A percentile compares a stretch with the other conserved stretches of the same genome.
These are phyloP conservation scores for Cercospora nicotianae DNA, from an alignment of 2,329 filamentous ascomycete species.

Conservation along the genomic window DNA sequence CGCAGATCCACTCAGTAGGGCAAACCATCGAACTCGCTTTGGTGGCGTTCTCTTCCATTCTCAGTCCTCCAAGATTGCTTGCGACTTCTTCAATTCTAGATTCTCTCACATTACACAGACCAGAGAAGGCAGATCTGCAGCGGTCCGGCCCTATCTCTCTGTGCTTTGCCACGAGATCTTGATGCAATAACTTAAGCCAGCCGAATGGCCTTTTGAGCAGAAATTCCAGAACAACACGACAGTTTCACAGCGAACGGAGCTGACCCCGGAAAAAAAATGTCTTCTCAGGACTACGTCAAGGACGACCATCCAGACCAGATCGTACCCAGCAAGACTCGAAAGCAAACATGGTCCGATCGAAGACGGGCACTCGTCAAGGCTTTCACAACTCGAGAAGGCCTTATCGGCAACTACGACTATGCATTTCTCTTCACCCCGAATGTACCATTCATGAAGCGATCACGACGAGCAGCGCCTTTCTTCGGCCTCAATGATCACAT, in stretches of 20 bases:
- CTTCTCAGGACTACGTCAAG: constrained; percentile 37
- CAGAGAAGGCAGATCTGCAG: not conserved
- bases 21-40: not conserved
- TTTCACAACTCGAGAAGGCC: constrained; percentile 60
- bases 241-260: not conserved
- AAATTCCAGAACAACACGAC: not conserved
- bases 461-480: constrained; percentile 65
- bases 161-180: not conserved
- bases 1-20: not conserved
- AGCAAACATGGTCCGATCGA: constrained; percentile 45
- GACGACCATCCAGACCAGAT: constrained; percentile 49
- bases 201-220: not conserved
- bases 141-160: not conserved
- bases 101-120: not conserved
- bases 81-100: not conserved
- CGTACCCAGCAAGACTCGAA: constrained; percentile 41
- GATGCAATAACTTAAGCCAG: not conserved
- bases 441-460: constrained; percentile 75
- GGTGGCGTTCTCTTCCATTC: not conserved
- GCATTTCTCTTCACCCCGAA: constrained; percentile 79
- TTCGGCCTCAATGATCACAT: constrained; percentile 80
- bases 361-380: constrained; percentile 44
- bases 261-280: constrained; percentile 19
- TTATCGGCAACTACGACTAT: constrained; percentile 88
- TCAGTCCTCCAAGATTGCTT: not conserved